These are phyloP conservation scores for Apophysomyces elegans DNA, from an alignment of 371 early-diverging fungal species.

Conservation along the genomic window DNA sequence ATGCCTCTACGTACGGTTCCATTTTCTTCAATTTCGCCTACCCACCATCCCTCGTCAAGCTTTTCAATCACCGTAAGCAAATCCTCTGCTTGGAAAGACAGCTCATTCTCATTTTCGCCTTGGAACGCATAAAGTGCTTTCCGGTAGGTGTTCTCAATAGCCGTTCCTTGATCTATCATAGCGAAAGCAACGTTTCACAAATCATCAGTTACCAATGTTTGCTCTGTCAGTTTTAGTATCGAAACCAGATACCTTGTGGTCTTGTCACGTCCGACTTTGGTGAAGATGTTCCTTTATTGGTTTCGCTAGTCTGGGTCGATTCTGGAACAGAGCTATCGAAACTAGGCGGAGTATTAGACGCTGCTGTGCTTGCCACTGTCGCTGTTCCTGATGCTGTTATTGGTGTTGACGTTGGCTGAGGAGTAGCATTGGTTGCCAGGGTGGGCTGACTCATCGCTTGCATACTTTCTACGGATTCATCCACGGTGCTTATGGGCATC, in stretches of 20 bases:
- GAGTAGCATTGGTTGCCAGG: too few relatives aligned
- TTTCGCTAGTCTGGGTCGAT: background rate
- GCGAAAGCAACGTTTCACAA: background rate
- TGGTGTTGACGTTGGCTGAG: too few relatives aligned
- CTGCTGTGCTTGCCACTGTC: background rate
- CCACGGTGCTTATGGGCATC: background rate
- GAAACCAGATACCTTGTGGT: background rate
- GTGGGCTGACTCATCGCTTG: too few relatives aligned
- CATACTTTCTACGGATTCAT: background rate
- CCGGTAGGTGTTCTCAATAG: conserved; percentile 39
- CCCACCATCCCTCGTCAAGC: conserved; percentile 89
- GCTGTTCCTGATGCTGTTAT: too few relatives aligned
- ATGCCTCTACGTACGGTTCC: conserved; percentile 61
- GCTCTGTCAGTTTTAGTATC: background rate
- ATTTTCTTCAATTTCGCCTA: conserved; percentile 67
- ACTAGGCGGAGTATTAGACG: background rate
- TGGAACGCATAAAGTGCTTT: conserved; percentile 72
- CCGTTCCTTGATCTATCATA: background rate
- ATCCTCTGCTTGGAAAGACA: conserved; percentile 71
- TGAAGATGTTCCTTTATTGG: background rate
- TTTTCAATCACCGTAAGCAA: conserved; percentile 74
- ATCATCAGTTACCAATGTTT: background rate
- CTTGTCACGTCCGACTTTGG: background rate
- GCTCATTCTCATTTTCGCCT: conserved; percentile 69
- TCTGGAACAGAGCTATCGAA: background rate